Evolutionary conservation across 202 grass and related monocot genomes (phyloP).

Genomic region (Setaria viridis): DNA sequence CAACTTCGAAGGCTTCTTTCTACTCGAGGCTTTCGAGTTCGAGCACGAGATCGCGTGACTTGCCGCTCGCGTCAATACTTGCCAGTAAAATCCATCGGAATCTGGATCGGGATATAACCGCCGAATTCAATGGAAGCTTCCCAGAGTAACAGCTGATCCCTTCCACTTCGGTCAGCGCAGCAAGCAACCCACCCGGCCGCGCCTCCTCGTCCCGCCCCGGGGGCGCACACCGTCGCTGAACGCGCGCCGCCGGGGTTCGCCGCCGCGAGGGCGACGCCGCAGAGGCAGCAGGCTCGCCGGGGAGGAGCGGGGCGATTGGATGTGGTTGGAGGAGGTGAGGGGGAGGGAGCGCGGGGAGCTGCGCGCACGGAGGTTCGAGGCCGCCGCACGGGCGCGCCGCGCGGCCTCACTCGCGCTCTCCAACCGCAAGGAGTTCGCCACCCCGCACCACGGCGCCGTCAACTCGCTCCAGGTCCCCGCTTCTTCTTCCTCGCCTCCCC

Average conservation of each 20-base stretch:
- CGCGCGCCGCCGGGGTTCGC: neutral
- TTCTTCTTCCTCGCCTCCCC: neutral
- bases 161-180: neutral
- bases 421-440: constrained; percentile 83
- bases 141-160: constrained; percentile 19
- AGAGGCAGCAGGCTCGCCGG: neutral
- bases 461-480: constrained; percentile 80
- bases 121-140: constrained; percentile 35
- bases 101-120: neutral
- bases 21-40: neutral
- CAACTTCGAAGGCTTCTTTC: neutral
- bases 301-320: constrained; percentile 34
- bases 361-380: constrained; percentile 51
- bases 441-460: constrained; percentile 79
- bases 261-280: constrained; percentile 23
- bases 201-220: neutral
- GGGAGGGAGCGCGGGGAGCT: constrained; percentile 75
- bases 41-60: neutral
- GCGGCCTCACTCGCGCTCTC: constrained; percentile 67
- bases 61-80: neutral
- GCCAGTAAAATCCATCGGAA: neutral
- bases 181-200: neutral
- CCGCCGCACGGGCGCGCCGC: constrained; percentile 50
- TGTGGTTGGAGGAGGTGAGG: constrained; percentile 70
- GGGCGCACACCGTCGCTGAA: neutral